phyloP scores from a whole-genome alignment of 805 yeast genomes.

The Saturnispora kantuleensis region DNA sequence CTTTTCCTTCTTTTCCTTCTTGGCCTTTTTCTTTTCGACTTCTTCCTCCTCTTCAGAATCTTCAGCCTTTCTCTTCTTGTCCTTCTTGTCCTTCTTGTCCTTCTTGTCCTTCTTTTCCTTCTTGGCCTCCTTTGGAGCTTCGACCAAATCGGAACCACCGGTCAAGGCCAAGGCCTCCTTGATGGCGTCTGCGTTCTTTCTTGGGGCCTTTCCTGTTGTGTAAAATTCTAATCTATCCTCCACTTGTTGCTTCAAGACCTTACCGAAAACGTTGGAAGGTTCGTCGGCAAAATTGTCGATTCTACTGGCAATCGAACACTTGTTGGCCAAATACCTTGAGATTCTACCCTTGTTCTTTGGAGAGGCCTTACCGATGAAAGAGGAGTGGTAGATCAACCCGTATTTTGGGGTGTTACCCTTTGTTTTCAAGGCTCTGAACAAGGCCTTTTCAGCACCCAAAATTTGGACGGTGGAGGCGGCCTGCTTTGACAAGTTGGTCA shows the following conservation, averaged over 20 bases:
- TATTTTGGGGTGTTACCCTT: constrained; percentile 96
- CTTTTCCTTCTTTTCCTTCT: constrained; percentile 27
- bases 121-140: constrained; percentile 27
- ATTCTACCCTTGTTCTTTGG: constrained; percentile 98
- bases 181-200: constrained; percentile 92
- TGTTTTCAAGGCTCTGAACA: constrained; percentile 91
- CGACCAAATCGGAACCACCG: constrained; percentile 28
- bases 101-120: constrained; percentile 34
- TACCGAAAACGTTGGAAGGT: constrained; percentile 85
- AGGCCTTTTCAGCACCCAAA: constrained; percentile 94
- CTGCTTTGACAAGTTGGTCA: constrained; percentile 91
- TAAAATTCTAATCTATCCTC: constrained; percentile 95
- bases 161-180: constrained; percentile 74
- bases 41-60: constrained; percentile 39
- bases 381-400: constrained; percentile 91
- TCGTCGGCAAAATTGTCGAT: constrained; percentile 95
- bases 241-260: constrained; percentile 87
- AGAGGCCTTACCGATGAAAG: constrained; percentile 87
- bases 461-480: constrained; percentile 99
- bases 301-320: constrained; percentile 98
- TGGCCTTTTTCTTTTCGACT: constrained; percentile 42
- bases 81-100: constrained; percentile 25
- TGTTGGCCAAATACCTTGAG: constrained; percentile 96
- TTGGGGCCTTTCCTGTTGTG: constrained; percentile 93
- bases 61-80: constrained; percentile 32